Evolutionary conservation across 2,329 filamentous ascomycete species (phyloP), one percentile per base, ranked within the genome.

Genomic region (Bipolaris bicolor): DNA sequence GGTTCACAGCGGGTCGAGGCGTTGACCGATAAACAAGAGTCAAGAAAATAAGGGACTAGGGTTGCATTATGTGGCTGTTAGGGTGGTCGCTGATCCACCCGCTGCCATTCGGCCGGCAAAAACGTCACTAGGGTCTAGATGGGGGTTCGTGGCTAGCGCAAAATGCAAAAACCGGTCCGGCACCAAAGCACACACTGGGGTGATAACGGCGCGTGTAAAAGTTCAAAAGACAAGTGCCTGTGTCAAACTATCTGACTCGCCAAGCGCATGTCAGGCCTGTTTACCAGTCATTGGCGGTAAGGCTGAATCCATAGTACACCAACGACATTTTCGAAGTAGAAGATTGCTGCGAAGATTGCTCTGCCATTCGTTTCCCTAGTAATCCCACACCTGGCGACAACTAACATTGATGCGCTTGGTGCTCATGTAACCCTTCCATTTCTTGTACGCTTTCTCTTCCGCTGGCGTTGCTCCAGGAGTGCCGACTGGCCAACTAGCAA

Each of bases 401-500:
- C 72, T 75, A 22, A 77, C 73, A 46, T 77, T 77, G 59, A 77
- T 72, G 20, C 75, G 72, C 60, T 77, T 77, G 33, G 72, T 73
- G 2, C 68, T 69, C 74, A 77, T 77, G 49, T 73, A 77, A 1
- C 74, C 74, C 46, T 68, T 76, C 75, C 75, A 77, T 55, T 72
- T 73, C 59, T 74, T 72, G 57, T 68, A 77, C n/a, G 63, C 64
- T 56, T 65, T 75, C 58, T 72, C 67, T 47, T 76, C 73, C 1
- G 63, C 62, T 5, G 63, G 13, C 7, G 67, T 74, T 41, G 66
- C 68, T 24, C 69, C 71, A 20, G 72, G 72, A 3, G 72, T 76
- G 7, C 74, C 72, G 3, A 73, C 67, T 15, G 93, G 93, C 93
- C 93, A 98, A 49, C 88, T 81, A 53, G 83, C 80, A 49, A 98